Evolutionary conservation across 2,329 filamentous ascomycete genomes (phyloP).

Genomic region (Thermochaetoides dissita): DNA sequence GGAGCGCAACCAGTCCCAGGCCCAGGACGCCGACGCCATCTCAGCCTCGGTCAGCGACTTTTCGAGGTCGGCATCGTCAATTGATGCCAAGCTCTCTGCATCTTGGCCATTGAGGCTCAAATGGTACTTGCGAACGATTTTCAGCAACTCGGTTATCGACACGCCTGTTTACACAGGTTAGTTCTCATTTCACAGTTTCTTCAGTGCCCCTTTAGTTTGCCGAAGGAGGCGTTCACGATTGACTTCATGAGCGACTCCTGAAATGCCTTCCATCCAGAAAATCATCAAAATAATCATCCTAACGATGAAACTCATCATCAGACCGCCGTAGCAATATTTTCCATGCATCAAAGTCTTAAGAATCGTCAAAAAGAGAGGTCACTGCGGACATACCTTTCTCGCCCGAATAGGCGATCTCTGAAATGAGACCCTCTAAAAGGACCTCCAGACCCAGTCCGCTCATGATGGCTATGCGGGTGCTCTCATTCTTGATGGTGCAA

Average conservation of each 20-base stretch:
- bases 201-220: no score
- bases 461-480: slow-evolving; percentile 20
- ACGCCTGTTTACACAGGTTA: slow-evolving; percentile 8
- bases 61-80: slow-evolving; percentile 9
- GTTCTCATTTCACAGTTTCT: no score
- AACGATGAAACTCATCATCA: no score
- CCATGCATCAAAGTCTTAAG: not conserved
- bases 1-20: slow-evolving; percentile 27
- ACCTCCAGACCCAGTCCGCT: slow-evolving; percentile 26
- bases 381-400: slow-evolving; percentile 24
- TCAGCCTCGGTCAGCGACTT: slow-evolving; percentile 16
- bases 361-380: not conserved
- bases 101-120: slow-evolving; percentile 7
- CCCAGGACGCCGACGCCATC: slow-evolving; percentile 24
- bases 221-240: no score
- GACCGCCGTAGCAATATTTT: no score
- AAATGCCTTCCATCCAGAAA: not conserved
- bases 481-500: slow-evolving; percentile 12
- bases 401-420: slow-evolving; percentile 30
- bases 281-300: no score
- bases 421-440: slow-evolving; percentile 30
- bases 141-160: slow-evolving; percentile 12
- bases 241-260: not conserved
- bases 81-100: slow-evolving; percentile 2
- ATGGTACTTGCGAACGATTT: slow-evolving; percentile 16